These are phyloP conservation scores for Picochlorum sp. DNA, from an alignment of 139 green algal genomes.

Conservation along the genomic window DNA sequence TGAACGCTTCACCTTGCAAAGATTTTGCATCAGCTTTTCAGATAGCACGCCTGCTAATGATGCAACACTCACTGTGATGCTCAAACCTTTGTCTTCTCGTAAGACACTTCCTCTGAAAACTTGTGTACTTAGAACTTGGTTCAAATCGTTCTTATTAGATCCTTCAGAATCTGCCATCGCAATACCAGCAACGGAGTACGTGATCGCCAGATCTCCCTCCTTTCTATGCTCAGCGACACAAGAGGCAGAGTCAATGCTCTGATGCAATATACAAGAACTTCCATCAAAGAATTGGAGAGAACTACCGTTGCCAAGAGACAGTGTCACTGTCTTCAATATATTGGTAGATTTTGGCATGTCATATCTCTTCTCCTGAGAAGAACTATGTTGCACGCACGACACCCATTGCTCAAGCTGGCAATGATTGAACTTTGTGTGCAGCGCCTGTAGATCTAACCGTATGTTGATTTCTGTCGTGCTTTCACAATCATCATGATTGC, in stretches of 20 bases:
- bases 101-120: too few species aligned
- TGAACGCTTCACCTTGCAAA: too few species aligned
- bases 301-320: conserved; percentile 25
- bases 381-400: background rate
- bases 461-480: background rate
- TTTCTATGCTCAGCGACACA: background rate
- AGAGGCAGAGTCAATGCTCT: conserved; percentile 11
- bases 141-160: too few species aligned
- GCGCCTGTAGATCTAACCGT: background rate
- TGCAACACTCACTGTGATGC: too few species aligned
- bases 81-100: too few species aligned
- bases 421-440: conserved; percentile 2
- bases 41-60: too few species aligned
- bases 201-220: conserved; percentile 9
- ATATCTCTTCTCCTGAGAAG: background rate
- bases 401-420: background rate
- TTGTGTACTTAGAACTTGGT: too few species aligned
- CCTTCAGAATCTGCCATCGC: conserved; percentile 1
- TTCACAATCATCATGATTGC: too few species aligned
- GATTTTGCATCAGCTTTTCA: too few species aligned
- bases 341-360: background rate
- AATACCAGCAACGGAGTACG: background rate
- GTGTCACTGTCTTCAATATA: conserved; percentile 1
- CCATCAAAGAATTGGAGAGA: conserved; percentile 21
- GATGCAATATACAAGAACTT: conserved; percentile 12